Evolutionary conservation across 257 asterid species (phyloP), one percentile per base, ranked within the genome.

Genomic region (Eucommia ulmoides): DNA sequence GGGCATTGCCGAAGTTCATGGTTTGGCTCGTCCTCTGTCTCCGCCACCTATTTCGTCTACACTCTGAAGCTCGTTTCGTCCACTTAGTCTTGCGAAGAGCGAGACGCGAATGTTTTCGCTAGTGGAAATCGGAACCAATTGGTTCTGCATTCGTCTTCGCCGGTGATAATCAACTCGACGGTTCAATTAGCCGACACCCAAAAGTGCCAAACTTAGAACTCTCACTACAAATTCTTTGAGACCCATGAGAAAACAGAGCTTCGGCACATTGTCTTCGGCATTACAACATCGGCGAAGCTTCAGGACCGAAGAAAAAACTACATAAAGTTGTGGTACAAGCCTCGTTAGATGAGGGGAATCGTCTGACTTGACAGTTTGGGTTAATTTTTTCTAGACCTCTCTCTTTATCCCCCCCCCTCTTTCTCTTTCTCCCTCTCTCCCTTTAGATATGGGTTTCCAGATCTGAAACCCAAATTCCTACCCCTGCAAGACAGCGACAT

Each of bases 251-350:
- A 35, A 59, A 87, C 97, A 0, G 70, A 74, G 22, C 24, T 87
- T 25, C 74, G 71, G 19, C 87, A 87, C 57, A 42, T 83, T 22
- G 88, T 81, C 15, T 87, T 87, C 62, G 94, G 97, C 75, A 78
- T 83, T 72, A 94, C 83, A 0, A 89, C 97, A 0, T 83, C 94
- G 0, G 74, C 94, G 1, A 80, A 73, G 62, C 59, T 80, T 0
- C 83, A 93, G 94, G 64, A 60, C 3, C 70, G 65, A 61, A 61
- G 94, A n/a, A 87, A 80, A 55, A 75, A 83, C 35, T 87, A 87
- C 68, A 80, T 83, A 5, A 80, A 87, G 52, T 47, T 78, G 0
- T 87, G 97, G 97, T 87, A 85, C 81, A 74, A 73, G 45, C 84
- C 78, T 2, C 58, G 65, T 15, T 57, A 67, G 12, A 83, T 83